Conservation (phyloP, 2,329 filamentous ascomycete species). For the Pleurostoma richardsiae region DNA sequence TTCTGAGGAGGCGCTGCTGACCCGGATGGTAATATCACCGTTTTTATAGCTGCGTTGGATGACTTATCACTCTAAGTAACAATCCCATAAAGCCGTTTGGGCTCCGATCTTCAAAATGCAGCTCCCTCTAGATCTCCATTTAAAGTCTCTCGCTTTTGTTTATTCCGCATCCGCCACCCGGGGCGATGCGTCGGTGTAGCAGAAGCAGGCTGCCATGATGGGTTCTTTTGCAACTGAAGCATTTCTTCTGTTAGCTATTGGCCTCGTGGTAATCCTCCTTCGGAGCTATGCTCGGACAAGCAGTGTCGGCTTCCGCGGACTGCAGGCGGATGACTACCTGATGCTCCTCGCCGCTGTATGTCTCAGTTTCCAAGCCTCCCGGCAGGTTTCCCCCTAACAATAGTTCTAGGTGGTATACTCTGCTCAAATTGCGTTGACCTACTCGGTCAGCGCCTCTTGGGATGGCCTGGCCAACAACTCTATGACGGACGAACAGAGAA, state of each 20-base stretch:
- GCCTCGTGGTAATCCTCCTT: conserved; percentile 41
- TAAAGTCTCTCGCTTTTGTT: too few relatives aligned
- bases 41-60: too few relatives aligned
- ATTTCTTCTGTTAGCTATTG: conserved; percentile 45
- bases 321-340: conserved; percentile 55
- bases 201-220: background rate
- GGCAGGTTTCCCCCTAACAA: background rate
- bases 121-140: too few relatives aligned
- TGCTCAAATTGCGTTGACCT: conserved; percentile 10
- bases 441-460: conserved; percentile 17
- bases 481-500: conserved; percentile 42
- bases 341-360: conserved; percentile 49
- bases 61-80: too few relatives aligned
- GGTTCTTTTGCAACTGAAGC: conserved; percentile 35
- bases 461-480: conserved; percentile 22
- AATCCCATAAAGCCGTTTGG: too few relatives aligned
- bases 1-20: too few relatives aligned
- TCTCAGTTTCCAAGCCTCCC: background rate
- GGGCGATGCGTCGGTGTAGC: too few relatives aligned
- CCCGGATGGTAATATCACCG: too few relatives aligned
- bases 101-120: too few relatives aligned
- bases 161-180: too few relatives aligned
- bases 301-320: conserved; percentile 40
- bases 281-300: conserved; percentile 44
- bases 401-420: conserved; percentile 4